Conservation (phyloP, 257 asterid species). For the Plectranthus barbatus region DNA sequence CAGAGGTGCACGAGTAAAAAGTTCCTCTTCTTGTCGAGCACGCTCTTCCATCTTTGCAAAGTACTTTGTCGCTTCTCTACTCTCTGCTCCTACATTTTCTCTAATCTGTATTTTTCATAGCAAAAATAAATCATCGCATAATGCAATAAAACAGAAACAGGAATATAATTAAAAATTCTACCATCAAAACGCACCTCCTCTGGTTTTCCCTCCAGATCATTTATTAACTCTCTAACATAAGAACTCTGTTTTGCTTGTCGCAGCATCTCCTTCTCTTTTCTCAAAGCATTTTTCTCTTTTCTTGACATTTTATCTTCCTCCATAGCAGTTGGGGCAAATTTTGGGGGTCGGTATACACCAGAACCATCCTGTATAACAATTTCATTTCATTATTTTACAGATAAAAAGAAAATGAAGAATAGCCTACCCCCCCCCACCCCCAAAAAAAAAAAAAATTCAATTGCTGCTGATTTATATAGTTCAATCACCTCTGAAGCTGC, state of each 20-base stretch:
- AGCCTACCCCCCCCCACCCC: no score
- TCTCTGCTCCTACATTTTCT: conserved; percentile 57
- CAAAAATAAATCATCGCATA: conserved; percentile 12
- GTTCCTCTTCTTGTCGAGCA: conserved; percentile 68
- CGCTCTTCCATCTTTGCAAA: conserved; percentile 65
- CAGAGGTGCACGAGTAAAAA: conserved; percentile 71
- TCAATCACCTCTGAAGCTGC: conserved; percentile 35
- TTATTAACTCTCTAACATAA: conserved; percentile 51
- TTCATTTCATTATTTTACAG: not conserved
- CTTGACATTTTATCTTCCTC: conserved; percentile 54
- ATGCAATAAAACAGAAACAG: not conserved
- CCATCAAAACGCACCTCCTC: conserved; percentile 59
- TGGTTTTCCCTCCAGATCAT: conserved; percentile 80
- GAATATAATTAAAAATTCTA: not conserved
- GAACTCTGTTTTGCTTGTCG: conserved; percentile 46
- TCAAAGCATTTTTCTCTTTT: conserved; percentile 57
- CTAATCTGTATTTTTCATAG: conserved; percentile 40
- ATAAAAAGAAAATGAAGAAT: not conserved
- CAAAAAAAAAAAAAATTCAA: not conserved
- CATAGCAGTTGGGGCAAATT: conserved; percentile 64
- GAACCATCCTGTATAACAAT: conserved; percentile 42
- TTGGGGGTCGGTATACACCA: conserved; percentile 66
- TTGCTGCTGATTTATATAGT: conserved; percentile 3
- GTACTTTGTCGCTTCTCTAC: conserved; percentile 49
- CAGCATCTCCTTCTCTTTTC: conserved; percentile 45